A percentile compares a stretch with the other conserved stretches of the same genome.
Evolutionary conservation across 495 filamentous ascomycete species (phyloP).

Genomic region (Annulohypoxylon maeteangense): DNA sequence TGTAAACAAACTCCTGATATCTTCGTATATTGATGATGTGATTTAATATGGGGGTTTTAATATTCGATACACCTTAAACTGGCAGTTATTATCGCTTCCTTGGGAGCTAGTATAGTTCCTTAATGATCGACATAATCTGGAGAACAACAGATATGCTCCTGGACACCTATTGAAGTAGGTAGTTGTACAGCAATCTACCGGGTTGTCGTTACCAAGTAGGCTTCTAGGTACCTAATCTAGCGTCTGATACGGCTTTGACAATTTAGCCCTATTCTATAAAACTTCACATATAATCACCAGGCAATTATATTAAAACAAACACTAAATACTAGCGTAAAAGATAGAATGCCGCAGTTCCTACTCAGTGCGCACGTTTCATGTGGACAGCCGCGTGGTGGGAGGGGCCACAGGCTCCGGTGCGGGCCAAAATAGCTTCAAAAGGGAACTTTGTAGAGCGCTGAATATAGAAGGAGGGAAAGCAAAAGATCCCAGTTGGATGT

Average conservation of each 20-base stretch:
- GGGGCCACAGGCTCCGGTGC: not conserved
- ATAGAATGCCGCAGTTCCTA: not conserved
- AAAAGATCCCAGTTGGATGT: not conserved
- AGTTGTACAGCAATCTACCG: no score
- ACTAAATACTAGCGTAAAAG: not conserved
- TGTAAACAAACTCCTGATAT: not conserved
- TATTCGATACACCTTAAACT: not conserved
- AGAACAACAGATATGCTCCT: not conserved
- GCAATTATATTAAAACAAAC: not conserved
- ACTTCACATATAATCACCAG: not conserved
- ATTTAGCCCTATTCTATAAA: not conserved
- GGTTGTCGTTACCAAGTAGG: no score
- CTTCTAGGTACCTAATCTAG: not conserved
- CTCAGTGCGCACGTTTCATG: constrained; percentile 2
- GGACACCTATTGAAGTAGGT: not conserved
- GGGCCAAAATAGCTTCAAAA: not conserved
- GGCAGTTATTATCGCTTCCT: not conserved
- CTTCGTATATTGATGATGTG: not conserved
- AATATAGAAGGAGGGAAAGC: constrained; percentile 2
- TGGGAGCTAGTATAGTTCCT: not conserved
- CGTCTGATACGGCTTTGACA: not conserved
- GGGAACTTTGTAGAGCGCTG: not conserved
- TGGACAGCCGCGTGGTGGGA: not conserved
- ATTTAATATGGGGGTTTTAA: not conserved
- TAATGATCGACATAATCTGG: not conserved